phyloP scores from a whole-genome alignment of 2,329 filamentous ascomycete species.

The Dothistroma septosporum region DNA sequence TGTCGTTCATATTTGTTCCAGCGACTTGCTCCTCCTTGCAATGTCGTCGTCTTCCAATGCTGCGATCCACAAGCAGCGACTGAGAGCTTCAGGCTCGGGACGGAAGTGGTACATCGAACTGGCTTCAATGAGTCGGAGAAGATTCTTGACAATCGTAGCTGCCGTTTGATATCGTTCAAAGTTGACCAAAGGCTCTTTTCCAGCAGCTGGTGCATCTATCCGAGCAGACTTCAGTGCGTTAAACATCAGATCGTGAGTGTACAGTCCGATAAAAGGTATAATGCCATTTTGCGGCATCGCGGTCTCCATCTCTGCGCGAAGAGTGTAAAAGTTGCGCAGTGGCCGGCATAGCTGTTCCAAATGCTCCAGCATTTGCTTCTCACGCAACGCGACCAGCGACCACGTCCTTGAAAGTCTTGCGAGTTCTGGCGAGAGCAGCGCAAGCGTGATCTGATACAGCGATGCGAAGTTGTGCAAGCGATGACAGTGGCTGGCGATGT shows the following conservation, averaged over 20 bases:
- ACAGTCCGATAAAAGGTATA: constrained; percentile 76
- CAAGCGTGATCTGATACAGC: constrained; percentile 74
- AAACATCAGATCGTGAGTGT: constrained; percentile 78
- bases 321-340: constrained; percentile 69
- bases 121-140: constrained; percentile 73
- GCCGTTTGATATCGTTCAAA: constrained; percentile 77
- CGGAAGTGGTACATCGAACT: constrained; percentile 70
- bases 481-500: constrained; percentile 72
- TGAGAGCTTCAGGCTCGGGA: constrained; percentile 70
- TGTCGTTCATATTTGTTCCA: constrained; percentile 22
- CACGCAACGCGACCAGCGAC: constrained; percentile 62
- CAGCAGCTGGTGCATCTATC: constrained; percentile 49
- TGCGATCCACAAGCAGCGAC: constrained; percentile 80
- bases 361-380: constrained; percentile 62
- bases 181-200: constrained; percentile 67
- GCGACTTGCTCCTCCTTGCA: constrained; percentile 27
- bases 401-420: constrained; percentile 66
- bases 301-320: constrained; percentile 74
- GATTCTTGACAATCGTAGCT: constrained; percentile 72
- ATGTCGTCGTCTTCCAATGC: constrained; percentile 75
- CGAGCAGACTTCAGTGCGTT: constrained; percentile 75
- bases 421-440: constrained; percentile 69
- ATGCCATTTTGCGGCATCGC: constrained; percentile 61
- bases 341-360: constrained; percentile 72
- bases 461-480: constrained; percentile 78